Percentiles rank a stretch among this genome's conserved stretches.
These are phyloP conservation scores for Microsporum canis DNA, from an alignment of 2,329 filamentous ascomycete species.

Conservation along the genomic window DNA sequence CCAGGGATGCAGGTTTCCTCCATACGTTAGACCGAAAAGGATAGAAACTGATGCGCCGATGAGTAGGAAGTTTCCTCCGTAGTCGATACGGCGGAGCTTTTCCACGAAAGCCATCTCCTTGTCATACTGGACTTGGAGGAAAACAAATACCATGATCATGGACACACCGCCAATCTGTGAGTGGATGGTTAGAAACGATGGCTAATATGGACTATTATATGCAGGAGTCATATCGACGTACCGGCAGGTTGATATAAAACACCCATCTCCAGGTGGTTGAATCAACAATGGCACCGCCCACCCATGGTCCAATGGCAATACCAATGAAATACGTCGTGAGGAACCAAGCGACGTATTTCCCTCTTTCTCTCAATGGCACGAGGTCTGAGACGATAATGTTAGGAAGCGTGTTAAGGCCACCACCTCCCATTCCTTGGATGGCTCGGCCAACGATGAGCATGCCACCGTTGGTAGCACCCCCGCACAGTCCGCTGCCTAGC, in stretches of 20 bases:
- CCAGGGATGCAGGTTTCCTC: slow-evolving; percentile 6
- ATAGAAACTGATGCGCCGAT: slow-evolving; percentile 3
- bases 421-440: slow-evolving; percentile 44
- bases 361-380: slow-evolving; percentile 30
- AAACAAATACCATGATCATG: slow-evolving; percentile 18
- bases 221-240: slow-evolving; percentile 14
- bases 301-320: slow-evolving; percentile 31
- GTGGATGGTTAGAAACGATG: background rate
- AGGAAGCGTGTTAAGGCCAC: slow-evolving; percentile 33
- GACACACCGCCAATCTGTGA: slow-evolving; percentile 7
- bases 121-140: slow-evolving; percentile 15
- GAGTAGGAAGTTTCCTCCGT: slow-evolving; percentile 6
- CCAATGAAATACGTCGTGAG: slow-evolving; percentile 26
- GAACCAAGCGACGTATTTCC: slow-evolving; percentile 21
- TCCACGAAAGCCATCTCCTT: background rate
- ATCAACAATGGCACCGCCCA: slow-evolving; percentile 20
- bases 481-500: slow-evolving; percentile 44
- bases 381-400: slow-evolving; percentile 40
- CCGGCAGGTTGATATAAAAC: slow-evolving; percentile 19
- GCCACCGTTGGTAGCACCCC: slow-evolving; percentile 33
- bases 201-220: background rate
- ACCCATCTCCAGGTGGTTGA: slow-evolving; percentile 20
- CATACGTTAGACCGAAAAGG: slow-evolving; percentile 6
- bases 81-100: slow-evolving; percentile 8
- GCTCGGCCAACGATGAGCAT: slow-evolving; percentile 46